phyloP scores from a whole-genome alignment of 495 filamentous ascomycete species.

The Hyaloscypha finlandica region DNA sequence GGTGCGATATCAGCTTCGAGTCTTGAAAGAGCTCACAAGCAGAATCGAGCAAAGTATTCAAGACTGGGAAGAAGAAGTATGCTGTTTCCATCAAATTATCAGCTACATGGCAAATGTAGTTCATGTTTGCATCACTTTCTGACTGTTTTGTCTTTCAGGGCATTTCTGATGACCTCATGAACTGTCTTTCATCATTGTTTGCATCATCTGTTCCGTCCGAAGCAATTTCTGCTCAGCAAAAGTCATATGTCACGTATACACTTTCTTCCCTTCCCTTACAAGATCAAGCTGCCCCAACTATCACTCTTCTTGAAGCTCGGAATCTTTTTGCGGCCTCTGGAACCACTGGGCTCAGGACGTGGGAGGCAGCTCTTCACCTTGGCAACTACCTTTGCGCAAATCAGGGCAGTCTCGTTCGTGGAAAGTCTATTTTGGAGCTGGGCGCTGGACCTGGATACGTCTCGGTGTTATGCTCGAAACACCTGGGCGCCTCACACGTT shows the following conservation, averaged over 20 bases:
- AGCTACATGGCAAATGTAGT: constrained; percentile 15
- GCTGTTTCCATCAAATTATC: constrained; percentile 30
- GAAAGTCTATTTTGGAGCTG: constrained; percentile 76
- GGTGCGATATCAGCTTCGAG: constrained; percentile 64
- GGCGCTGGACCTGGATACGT: constrained; percentile 89
- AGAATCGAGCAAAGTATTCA: constrained; percentile 67
- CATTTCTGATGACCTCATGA: constrained; percentile 73
- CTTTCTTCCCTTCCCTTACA: constrained; percentile 39
- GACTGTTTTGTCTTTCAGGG: constrained; percentile 53
- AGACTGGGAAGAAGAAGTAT: constrained; percentile 85
- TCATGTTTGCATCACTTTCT: constrained; percentile 26
- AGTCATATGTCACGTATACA: constrained; percentile 74
- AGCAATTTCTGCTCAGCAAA: constrained; percentile 65
- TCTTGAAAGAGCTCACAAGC: constrained; percentile 68
- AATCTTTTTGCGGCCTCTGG: constrained; percentile 71
- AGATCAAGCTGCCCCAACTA: constrained; percentile 22
- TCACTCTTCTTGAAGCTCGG: constrained; percentile 71
- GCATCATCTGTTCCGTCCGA: constrained; percentile 60
- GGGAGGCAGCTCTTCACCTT: constrained; percentile 90
- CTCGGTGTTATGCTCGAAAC: constrained; percentile 76
- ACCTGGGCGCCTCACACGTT: constrained; percentile 63
- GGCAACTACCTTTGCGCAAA: constrained; percentile 66
- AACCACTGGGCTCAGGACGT: constrained; percentile 87
- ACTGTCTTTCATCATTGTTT: constrained; percentile 59
- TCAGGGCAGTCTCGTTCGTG: constrained; percentile 40